These are phyloP conservation scores for Ilex asprella DNA, from an alignment of 257 asterid genomes.

Conservation along the genomic window DNA sequence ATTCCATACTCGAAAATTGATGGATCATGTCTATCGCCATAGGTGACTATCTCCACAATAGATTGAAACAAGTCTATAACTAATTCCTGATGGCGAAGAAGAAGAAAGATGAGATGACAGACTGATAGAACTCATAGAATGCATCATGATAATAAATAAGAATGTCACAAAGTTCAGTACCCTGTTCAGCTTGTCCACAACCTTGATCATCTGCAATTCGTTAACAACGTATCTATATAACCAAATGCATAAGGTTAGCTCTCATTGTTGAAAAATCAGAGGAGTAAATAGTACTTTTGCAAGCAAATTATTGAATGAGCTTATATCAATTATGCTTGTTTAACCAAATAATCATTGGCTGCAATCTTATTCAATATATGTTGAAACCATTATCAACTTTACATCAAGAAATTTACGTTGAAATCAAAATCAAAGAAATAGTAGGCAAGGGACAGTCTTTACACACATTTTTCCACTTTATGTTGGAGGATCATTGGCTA, in stretches of 20 bases:
- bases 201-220: constrained; percentile 11
- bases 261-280: not conserved
- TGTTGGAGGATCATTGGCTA: too few relatives aligned
- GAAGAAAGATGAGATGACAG: not conserved
- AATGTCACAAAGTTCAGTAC: constrained; percentile 1
- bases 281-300: not conserved
- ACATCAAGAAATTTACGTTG: too few relatives aligned
- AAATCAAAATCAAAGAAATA: too few relatives aligned
- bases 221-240: constrained; percentile 6
- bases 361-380: too few relatives aligned
- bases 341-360: too few relatives aligned
- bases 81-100: constrained; percentile 7
- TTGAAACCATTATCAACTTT: too few relatives aligned
- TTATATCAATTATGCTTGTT: too few relatives aligned
- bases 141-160: not conserved
- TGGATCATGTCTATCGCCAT: constrained; percentile 16
- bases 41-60: constrained; percentile 17
- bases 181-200: constrained; percentile 13
- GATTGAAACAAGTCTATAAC: constrained; percentile 17
- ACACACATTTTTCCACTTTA: too few relatives aligned
- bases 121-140: not conserved
- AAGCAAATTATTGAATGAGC: too few relatives aligned
- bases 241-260: not conserved
- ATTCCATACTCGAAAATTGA: constrained; percentile 14
- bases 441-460: too few relatives aligned